phyloP scores from a whole-genome alignment of 2,329 filamentous ascomycete genomes.

The Alternaria gaisen region DNA sequence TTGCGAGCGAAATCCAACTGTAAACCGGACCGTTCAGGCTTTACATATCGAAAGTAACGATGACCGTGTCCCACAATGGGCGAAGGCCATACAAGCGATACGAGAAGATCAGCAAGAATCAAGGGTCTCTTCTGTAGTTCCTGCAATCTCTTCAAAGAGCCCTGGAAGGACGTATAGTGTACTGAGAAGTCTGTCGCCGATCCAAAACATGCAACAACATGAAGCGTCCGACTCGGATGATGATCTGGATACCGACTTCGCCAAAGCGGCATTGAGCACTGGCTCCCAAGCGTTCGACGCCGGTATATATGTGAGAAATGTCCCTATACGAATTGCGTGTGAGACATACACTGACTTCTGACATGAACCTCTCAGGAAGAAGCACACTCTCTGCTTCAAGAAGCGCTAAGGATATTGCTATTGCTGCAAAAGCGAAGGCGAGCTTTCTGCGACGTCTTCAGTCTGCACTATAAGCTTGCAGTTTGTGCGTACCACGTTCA shows the following conservation, averaged over 20 bases:
- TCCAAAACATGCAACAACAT: slow-evolving; percentile 1
- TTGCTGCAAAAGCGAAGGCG: slow-evolving; percentile 28
- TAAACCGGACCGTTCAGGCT: not conserved
- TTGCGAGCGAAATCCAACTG: not conserved
- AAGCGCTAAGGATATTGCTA: slow-evolving; percentile 36
- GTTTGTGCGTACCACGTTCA: slow-evolving; percentile 38
- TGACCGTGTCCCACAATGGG: slow-evolving; percentile 16
- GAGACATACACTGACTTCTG: too few species aligned
- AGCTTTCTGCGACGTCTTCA: slow-evolving; percentile 33
- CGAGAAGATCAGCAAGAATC: slow-evolving; percentile 4
- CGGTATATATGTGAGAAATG: slow-evolving; percentile 20
- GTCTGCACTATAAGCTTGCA: slow-evolving; percentile 39
- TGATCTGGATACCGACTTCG: slow-evolving; percentile 37
- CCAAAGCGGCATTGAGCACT: slow-evolving; percentile 35
- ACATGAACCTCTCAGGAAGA: slow-evolving; percentile 12
- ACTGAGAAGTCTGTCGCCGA: not conserved
- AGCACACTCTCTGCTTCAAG: slow-evolving; percentile 36
- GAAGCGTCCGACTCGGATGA: slow-evolving; percentile 30
- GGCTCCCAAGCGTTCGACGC: slow-evolving; percentile 35
- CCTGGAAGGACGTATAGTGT: not conserved
- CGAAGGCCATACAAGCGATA: slow-evolving; percentile 17
- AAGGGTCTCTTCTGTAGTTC: not conserved
- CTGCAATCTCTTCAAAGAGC: not conserved
- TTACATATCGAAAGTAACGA: not conserved
- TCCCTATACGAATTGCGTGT: too few species aligned